Base-by-base conservation (phyloP, 129 eudicot genomes). In the Tagetes erecta region DNA sequence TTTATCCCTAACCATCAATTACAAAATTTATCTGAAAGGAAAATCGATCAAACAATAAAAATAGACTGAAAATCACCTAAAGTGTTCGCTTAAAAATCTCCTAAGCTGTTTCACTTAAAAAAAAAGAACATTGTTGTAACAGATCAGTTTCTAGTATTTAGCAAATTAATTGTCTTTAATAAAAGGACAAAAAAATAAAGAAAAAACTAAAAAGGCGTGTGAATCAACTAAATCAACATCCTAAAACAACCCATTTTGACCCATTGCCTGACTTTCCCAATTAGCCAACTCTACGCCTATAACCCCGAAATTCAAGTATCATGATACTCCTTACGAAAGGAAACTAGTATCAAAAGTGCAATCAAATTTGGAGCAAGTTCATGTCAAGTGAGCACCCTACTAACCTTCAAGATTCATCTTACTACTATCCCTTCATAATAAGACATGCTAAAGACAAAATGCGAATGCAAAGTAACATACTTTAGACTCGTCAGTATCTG, bases 401-500 rank as follows among this genome's bases (percentile, higher is more conserved):
- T 60, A 60, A 35, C 30, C 39, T 68, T 68, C 75, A 51, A 51
- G 47, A 58, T 31, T 72, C 68, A 42, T 30, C 57, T 57, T 59
- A 13, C 20, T 5, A 73, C 35, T 13, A 4, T 33, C 58, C 55
- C 8, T 20, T 33, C 50, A 42, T 6, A 6, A 60, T 44, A 72
- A 72, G 42, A n/a, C 44, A 56, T 3, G 36, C n/a, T 27, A 70
- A 51, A 56, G 50, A 75, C 56, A 34, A 8, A 59, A 8, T 44
- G 47, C 34, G 66, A 57, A 71, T 37, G 58, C 67, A 73, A 66
- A 81, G 69, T 36, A 67, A 86, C 87, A 62, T 85, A 88, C 91
- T 76, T 78, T 59, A 70, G 81, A 55, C 66, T 87, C 81, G 56
- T 82, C 81, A 44, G 82, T 40, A 80, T 59, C 87, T 73, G 68